A percentile compares a stretch with the other conserved stretches of the same genome.
Evolutionary conservation across 2,329 filamentous ascomycete genomes (phyloP).

Genomic region (Aspergillus oerlinghausenensis): DNA sequence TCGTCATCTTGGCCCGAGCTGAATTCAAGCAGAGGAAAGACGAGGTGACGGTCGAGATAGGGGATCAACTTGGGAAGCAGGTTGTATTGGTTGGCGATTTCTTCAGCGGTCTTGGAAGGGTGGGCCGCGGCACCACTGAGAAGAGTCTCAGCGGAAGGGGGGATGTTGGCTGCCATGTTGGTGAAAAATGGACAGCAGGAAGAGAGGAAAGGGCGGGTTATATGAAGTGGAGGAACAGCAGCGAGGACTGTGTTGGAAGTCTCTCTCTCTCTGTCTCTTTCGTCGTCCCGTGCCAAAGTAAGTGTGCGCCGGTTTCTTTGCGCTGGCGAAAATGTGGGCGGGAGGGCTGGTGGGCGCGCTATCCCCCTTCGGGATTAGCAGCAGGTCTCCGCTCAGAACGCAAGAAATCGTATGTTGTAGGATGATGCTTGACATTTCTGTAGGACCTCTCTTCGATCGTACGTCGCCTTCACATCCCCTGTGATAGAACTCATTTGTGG

Average conservation of each 20-base stretch:
- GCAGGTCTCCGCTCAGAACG: constrained; percentile 19
- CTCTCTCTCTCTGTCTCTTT: constrained; percentile 1
- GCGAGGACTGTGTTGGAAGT: constrained; percentile 10
- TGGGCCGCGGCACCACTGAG: constrained; percentile 47
- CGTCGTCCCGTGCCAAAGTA: constrained; percentile 1
- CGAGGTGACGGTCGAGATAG: constrained; percentile 90
- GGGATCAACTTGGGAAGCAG: constrained; percentile 85
- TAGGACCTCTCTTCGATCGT: constrained; percentile 3
- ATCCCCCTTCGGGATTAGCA: constrained; percentile 24
- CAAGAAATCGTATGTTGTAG: constrained; percentile 18
- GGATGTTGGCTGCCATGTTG: constrained; percentile 51
- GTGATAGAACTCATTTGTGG: neutral
- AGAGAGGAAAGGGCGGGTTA: constrained; percentile 13
- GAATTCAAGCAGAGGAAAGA: constrained; percentile 96
- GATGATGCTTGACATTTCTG: constrained; percentile 5
- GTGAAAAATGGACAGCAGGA: constrained; percentile 9
- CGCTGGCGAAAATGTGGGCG: constrained; percentile 30
- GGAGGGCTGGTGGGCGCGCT: constrained; percentile 28
- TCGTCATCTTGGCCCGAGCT: constrained; percentile 74
- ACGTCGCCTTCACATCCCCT: constrained; percentile 1
- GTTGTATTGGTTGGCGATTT: constrained; percentile 67
- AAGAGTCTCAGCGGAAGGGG: constrained; percentile 47
- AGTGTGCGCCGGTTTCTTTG: constrained; percentile 25
- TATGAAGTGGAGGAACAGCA: constrained; percentile 9
- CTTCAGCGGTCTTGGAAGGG: constrained; percentile 39